Base-by-base conservation (phyloP, 192 early-diverging fungal genomes). In the Geranomyces michiganensis region DNA sequence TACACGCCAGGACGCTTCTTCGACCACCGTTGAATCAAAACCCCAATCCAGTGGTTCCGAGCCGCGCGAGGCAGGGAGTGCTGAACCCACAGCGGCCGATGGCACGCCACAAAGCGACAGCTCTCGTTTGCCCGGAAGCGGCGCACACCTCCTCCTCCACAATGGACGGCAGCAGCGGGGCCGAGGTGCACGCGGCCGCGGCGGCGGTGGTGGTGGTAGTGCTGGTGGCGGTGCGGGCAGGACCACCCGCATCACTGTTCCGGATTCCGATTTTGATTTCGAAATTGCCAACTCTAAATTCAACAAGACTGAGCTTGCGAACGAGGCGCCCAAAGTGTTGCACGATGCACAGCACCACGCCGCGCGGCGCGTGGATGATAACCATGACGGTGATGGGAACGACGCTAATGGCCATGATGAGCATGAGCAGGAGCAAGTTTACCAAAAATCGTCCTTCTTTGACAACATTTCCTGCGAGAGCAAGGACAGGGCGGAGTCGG, bases 381-480 rank as follows among this genome's bases (percentile, higher is more conserved):
- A 19, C 30, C 9, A 56, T 24, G 55, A 56, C 24, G 55, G 24
- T 24, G 22, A 60, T 19, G 58, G 4, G 31, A 7, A 24, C 17
- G 58, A 32, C 9, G 31, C 2, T 49, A 70, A 68, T 12, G 82
- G 87, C 32, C 73, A 76, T 8, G 89, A 90, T 31, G 80, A 83
- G 13, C 79, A 83, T 33, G 36, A 41, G 36, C 36, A 41, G 36
- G 70, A 88, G 17, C 72, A 62, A 9, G 92, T 89, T 67, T 97
- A 98, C 76, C 80, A 89, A 68, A 92, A 91, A 65, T 87, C 84
- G 22, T 91, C 90, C 32, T 99, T 99, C 83, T 99, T 99, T 86
- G 96, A 97, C 77, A 92, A 97, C 78, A 96, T 99, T 76, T 95
- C 96, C 45, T 96, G 94, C 76, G 96, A 99, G 76, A 86, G 90